phyloP scores from a whole-genome alignment of 768 basidiomycete genomes.

The Leccinum broughii region DNA sequence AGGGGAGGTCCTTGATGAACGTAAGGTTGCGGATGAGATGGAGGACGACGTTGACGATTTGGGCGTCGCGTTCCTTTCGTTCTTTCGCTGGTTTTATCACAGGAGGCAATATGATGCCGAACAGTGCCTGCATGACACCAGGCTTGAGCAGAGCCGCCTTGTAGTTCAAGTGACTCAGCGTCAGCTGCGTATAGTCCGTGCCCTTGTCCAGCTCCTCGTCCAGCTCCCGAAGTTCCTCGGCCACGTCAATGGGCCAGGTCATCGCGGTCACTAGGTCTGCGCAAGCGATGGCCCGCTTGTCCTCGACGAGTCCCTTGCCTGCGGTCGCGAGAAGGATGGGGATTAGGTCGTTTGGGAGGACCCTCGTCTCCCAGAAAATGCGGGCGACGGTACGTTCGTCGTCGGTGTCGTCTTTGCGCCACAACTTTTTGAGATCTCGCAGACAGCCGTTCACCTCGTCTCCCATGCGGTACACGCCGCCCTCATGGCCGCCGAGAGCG shows the following conservation, averaged over 20 bases:
- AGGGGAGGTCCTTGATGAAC: constrained; percentile 85
- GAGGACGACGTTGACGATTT: constrained; percentile 84
- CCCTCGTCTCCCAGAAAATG: constrained; percentile 86
- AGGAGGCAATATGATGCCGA: constrained; percentile 76
- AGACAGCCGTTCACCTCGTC: constrained; percentile 83
- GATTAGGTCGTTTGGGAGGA: constrained; percentile 83
- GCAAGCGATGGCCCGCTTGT: constrained; percentile 79
- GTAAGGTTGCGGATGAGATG: constrained; percentile 92
- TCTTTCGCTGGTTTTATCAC: constrained; percentile 70
- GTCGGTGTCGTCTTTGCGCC: constrained; percentile 96
- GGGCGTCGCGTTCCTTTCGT: constrained; percentile 75
- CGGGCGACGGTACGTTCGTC: constrained; percentile 95
- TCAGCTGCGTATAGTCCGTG: constrained; percentile 86
- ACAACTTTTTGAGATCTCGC: constrained; percentile 92
- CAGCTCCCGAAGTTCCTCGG: constrained; percentile 91
- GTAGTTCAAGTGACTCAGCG: constrained; percentile 82
- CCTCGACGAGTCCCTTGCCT: constrained; percentile 73
- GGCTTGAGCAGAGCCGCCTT: constrained; percentile 72
- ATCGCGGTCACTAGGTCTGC: constrained; percentile 93
- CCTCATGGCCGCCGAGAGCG: constrained; percentile 78
- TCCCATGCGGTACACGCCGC: constrained; percentile 67
- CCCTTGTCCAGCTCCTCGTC: constrained; percentile 75
- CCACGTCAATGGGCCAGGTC: constrained; percentile 99
- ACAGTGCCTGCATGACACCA: constrained; percentile 67
- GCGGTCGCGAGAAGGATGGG: constrained; percentile 83